Evolutionary conservation across 345 rosid species (phyloP), one percentile per base, ranked within the genome.

Genomic region (Linum trigynum): DNA sequence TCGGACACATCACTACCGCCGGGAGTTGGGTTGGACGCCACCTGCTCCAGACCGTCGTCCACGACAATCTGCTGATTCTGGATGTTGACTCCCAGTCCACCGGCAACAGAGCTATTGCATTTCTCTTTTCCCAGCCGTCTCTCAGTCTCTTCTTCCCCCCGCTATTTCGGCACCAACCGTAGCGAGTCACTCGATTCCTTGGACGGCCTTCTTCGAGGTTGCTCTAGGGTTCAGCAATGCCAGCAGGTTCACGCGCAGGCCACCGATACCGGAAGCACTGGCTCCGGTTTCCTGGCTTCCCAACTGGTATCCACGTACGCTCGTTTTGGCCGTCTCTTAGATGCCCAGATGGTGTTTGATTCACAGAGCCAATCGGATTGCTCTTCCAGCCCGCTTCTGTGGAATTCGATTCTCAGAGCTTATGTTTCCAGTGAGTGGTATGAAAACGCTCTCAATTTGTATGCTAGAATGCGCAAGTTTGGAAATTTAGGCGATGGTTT

Each of bases 341-440:
- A 17, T 57, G 36, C 61, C 16, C 38, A 37, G 61, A 57, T 17
- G 61, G 61, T 57, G 5, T 64, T 35, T 38, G 66, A 72, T 67
- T 88, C 90, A 2, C 79, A 75, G 17, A 77, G 72, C 37, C 76
- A 80, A 3, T 32, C 40, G 37, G 81, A 74, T 53, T 15, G 76
- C 40, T 38, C 38, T 39, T 80, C 79, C 35, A 85, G 78, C 67
- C 42, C 80, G 59, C 69, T 80, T 40, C 57, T 87, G 59, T 86
- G 95, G 84, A 82, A 71, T 71, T 82, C 95, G 17, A 77, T 87
- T 63, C 36, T 87, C 63, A 72, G 86, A 72, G 84, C 80, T 0
- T 63, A 84, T 63, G 79, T 87, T 35, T 68, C 82, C 48, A 71
- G 75, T 61, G 89, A 83, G n/a, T 61, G 7, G 42, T 67, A 64